A percentile compares a stretch with the other conserved stretches of the same genome.
These are phyloP conservation scores for Caloboletus inedulis DNA, from an alignment of 1,284 basidiomycete genomes.

Conservation along the genomic window DNA sequence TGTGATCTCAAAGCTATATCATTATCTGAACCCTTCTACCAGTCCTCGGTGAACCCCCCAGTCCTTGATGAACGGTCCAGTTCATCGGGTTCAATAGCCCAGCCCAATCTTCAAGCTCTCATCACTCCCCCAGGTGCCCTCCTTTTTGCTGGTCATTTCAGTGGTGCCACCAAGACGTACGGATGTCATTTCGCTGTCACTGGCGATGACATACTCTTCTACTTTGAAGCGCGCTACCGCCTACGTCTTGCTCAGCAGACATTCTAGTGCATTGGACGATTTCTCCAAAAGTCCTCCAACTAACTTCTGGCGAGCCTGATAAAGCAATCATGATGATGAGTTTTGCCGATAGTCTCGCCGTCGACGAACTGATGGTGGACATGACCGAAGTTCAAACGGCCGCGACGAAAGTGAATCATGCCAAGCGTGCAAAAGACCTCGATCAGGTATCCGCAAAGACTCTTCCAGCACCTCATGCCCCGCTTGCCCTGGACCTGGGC, in stretches of 20 bases:
- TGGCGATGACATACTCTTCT: slow-evolving; percentile 81
- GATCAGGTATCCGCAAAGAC: background rate
- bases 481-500: background rate
- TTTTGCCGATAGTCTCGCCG: slow-evolving; percentile 47
- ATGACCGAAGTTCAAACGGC: slow-evolving; percentile 57
- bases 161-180: slow-evolving; percentile 77
- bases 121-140: slow-evolving; percentile 66
- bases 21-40: too few relatives aligned
- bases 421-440: slow-evolving; percentile 22
- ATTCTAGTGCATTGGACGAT: slow-evolving; percentile 77
- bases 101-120: slow-evolving; percentile 66
- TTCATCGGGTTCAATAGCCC: slow-evolving; percentile 50
- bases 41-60: too few relatives aligned
- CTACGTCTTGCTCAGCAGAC: slow-evolving; percentile 75
- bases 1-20: too few relatives aligned
- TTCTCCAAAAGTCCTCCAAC: slow-evolving; percentile 76
- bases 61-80: slow-evolving; percentile 21
- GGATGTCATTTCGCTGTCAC: slow-evolving; percentile 73
- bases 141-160: slow-evolving; percentile 70
- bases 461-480: background rate
- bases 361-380: slow-evolving; percentile 54
- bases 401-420: slow-evolving; percentile 57
- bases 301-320: slow-evolving; percentile 68
- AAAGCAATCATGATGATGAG: slow-evolving; percentile 83
- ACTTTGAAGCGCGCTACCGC: slow-evolving; percentile 93